Conservation (phyloP, 2,329 filamentous ascomycete species). For the Coniochaeta sp. region DNA sequence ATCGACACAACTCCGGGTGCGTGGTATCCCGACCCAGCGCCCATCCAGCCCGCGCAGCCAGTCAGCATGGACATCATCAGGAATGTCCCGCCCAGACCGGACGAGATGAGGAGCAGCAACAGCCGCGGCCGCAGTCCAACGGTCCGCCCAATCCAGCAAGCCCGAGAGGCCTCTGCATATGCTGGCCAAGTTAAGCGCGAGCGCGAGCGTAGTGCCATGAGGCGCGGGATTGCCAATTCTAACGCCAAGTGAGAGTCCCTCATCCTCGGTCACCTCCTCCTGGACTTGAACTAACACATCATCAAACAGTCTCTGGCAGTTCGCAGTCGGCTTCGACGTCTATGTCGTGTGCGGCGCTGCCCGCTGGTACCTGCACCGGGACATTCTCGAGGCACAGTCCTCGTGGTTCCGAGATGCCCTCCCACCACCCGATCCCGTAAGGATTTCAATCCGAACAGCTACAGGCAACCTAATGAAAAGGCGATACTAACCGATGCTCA, state of each 20-base stretch:
- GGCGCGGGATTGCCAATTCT: background rate
- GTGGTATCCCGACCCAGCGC: background rate
- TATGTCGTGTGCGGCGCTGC: constrained; percentile 7
- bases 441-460: constrained; percentile 2
- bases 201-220: background rate
- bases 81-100: background rate
- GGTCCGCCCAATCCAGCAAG: no score
- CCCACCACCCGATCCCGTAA: constrained; percentile 8
- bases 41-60: background rate
- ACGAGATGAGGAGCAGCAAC: background rate
- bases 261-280: background rate
- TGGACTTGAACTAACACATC: background rate
- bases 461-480: background rate
- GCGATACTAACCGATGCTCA: no score
- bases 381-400: constrained; percentile 12
- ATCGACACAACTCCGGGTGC: no score
- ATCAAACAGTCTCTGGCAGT: constrained; percentile 9
- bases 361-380: constrained; percentile 10
- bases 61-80: background rate
- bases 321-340: constrained; percentile 12
- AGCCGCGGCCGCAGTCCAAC: background rate
- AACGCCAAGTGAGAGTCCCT: background rate
- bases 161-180: no score
- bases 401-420: constrained; percentile 8
- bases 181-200: background rate